Base-by-base conservation (phyloP, 2,329 filamentous ascomycete genomes). In the Ceratocystis diversiconidia region DNA sequence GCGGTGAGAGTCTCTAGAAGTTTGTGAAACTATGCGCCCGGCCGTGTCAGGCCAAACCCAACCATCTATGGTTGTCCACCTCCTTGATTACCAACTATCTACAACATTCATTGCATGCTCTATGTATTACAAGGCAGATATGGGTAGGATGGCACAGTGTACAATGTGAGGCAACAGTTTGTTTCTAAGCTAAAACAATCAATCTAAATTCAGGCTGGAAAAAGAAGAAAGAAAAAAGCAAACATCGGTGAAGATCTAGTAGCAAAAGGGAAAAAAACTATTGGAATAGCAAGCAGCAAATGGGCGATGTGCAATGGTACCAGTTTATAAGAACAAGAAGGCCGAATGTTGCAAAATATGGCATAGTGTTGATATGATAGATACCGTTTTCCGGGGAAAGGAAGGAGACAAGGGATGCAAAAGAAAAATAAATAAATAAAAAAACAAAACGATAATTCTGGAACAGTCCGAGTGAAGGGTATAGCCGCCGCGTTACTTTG, bases 401-500 rank as follows among this genome's bases (percentile, higher is more conserved):
- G 3, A 22, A 46, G 22, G 5, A 12, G 59, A 15, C 36, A 28
- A 12, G 36, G 10, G 36, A 61, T 19, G 25, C 17, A 15, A 32
- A 46, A 22, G 43, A 12, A 30, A n/a, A 30, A 62, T 19, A 19
- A 62, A 28, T 17, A 32, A 28, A 28, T 5, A 28, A 28, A 28
- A n/a, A 43, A 30, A 62, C 41, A n/a, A 41, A 41, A 41, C 36
- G 36, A 44, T 22, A 25, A 32, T 8, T 10, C 28, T 17, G 7
- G 25, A n/a, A 32, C 6, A 59, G 30, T 32, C 46, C 1, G 5
- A 36, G 25, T 22, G 60, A 41, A 52, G 66, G 50, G 66, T 65
- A 63, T 67, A 67, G 59, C 48, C 66, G 66, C 48, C 43, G 28
- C 32, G 44, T 55, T 66, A 10, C 32, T 19, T 59, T n/a, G 28